Percentiles rank a stretch among this genome's conserved stretches.
Conservation (phyloP, 164 flowering plant species). For the Saururus chinensis region DNA sequence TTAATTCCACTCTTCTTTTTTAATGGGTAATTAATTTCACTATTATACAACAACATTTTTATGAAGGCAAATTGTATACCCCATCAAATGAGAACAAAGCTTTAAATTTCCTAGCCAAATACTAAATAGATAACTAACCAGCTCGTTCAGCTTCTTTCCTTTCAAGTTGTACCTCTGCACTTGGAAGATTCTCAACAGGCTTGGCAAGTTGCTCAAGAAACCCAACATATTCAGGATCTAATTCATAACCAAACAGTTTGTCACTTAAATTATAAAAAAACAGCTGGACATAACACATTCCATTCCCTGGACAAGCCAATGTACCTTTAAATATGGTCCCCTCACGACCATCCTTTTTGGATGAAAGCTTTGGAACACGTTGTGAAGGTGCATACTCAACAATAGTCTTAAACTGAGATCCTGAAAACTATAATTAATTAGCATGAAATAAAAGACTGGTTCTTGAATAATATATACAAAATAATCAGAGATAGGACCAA, state of each 20-base stretch:
- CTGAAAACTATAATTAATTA: conserved; percentile 21
- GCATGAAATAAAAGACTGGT: not conserved
- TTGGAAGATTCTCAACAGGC: conserved; percentile 93
- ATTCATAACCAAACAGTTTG: conserved; percentile 20
- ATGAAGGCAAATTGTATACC: too few relatives aligned
- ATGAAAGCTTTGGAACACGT: conserved; percentile 58
- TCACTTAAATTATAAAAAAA: conserved; percentile 11
- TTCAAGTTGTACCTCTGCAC: conserved; percentile 90
- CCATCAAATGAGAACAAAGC: too few relatives aligned
- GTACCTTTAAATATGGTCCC: conserved; percentile 78
- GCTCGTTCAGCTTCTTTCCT: conserved; percentile 80
- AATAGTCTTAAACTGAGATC: conserved; percentile 55
- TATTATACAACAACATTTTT: too few relatives aligned
- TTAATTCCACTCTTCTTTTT: too few relatives aligned
- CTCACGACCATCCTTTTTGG: conserved; percentile 86
- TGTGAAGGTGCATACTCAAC: conserved; percentile 97
- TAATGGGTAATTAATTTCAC: too few relatives aligned
- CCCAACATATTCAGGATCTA: conserved; percentile 86
- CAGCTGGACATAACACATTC: not conserved
- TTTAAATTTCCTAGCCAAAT: not conserved
- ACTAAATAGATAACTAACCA: conserved; percentile 33
- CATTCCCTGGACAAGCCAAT: not conserved
- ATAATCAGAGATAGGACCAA: too few relatives aligned
- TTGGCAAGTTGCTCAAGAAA: conserved; percentile 74
- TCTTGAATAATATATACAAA: too few relatives aligned